A percentile compares a stretch with the other conserved stretches of the same genome.
phyloP scores from a whole-genome alignment of 805 yeast species.

The Myxozyma lipomycoides region DNA sequence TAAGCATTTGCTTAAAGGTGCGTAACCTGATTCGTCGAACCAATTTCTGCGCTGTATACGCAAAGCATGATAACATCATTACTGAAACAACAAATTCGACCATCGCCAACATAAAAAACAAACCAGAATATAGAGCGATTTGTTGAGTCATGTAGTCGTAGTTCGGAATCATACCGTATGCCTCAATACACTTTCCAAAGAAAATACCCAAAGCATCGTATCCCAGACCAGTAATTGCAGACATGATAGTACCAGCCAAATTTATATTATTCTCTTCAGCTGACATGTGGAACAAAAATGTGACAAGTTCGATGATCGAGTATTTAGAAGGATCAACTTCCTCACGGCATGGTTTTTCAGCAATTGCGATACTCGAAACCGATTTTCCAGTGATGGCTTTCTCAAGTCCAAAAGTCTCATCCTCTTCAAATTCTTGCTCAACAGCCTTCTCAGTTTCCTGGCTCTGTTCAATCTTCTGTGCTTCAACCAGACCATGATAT shows the following conservation, averaged over 20 bases:
- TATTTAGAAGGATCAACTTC: conserved; percentile 1
- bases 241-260: conserved; percentile 10
- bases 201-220: conserved; percentile 39
- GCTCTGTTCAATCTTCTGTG: conserved; percentile 27
- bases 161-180: conserved; percentile 30
- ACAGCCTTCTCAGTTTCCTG: conserved; percentile 6
- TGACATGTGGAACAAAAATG: conserved; percentile 10
- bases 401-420: background rate
- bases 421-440: conserved; percentile 9
- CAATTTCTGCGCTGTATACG: conserved; percentile 25
- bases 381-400: conserved; percentile 10
- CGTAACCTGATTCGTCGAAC: conserved; percentile 30
- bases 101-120: conserved; percentile 23
- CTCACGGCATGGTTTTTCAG: conserved; percentile 1
- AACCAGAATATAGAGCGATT: conserved; percentile 15
- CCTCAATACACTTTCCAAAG: conserved; percentile 35
- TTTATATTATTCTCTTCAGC: conserved; percentile 10
- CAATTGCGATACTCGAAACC: conserved; percentile 11
- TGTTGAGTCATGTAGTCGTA: conserved; percentile 31
- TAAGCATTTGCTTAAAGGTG: conserved; percentile 28
- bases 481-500: conserved; percentile 31
- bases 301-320: conserved; percentile 7
- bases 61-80: conserved; percentile 11
- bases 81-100: conserved; percentile 18
- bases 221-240: conserved; percentile 39